Percentiles rank a stretch among this genome's conserved stretches.
Conservation (phyloP, 129 eudicot species). For the Chrysanthemum lavandulifolium region DNA sequence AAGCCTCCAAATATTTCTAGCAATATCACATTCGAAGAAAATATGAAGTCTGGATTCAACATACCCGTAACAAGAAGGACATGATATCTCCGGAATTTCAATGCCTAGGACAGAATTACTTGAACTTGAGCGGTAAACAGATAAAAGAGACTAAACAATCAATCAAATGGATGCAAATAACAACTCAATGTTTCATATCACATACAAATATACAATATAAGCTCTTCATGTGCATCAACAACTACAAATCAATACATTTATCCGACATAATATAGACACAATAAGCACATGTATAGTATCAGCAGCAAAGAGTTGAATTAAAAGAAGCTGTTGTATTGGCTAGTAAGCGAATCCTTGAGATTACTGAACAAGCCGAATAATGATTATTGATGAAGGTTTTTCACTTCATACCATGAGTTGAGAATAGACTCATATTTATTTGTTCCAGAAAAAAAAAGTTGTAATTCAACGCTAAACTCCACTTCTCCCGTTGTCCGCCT, state of each 20-base stretch:
- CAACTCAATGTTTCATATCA: conserved; percentile 4
- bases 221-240: conserved; percentile 4
- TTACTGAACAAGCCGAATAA: conserved; percentile 66
- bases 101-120: too few species aligned
- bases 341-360: conserved; percentile 70
- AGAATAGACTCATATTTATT: conserved; percentile 77
- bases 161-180: background rate
- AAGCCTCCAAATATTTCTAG: too few species aligned
- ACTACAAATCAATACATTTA: background rate
- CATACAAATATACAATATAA: background rate
- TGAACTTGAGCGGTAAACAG: too few species aligned
- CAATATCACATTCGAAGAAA: too few species aligned
- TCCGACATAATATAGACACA: conserved; percentile 14
- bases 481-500: too few species aligned
- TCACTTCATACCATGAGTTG: conserved; percentile 91
- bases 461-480: conserved; percentile 75
- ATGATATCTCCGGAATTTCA: too few species aligned
- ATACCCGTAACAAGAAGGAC: too few species aligned
- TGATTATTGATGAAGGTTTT: conserved; percentile 85
- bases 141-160: background rate
- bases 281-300: background rate
- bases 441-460: conserved; percentile 84
- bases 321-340: conserved; percentile 71
- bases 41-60: too few species aligned
- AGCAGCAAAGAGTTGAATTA: conserved; percentile 17